Conservation (phyloP, 2,329 filamentous ascomycete species). For the Canariomyces notabilis region DNA sequence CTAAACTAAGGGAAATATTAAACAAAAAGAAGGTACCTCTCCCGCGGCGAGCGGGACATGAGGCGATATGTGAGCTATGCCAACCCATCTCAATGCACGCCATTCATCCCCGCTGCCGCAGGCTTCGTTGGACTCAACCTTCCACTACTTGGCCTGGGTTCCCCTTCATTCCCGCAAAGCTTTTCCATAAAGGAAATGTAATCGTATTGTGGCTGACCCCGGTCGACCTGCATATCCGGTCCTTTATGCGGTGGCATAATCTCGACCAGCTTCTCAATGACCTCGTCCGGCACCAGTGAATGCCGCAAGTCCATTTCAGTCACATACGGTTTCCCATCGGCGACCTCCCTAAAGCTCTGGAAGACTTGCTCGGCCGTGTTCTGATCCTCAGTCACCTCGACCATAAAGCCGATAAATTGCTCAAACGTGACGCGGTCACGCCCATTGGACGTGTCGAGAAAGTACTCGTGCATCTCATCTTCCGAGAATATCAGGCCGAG, state of each 20-base stretch:
- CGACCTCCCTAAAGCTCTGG: slow-evolving; percentile 95
- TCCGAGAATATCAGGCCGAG: slow-evolving; percentile 94
- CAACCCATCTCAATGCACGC: slow-evolving; percentile 8
- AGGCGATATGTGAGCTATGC: not conserved
- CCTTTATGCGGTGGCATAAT: slow-evolving; percentile 82
- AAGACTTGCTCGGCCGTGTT: slow-evolving; percentile 98
- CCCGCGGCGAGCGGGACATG: slow-evolving; percentile 3
- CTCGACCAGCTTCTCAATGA: slow-evolving; percentile 85
- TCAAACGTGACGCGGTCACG: slow-evolving; percentile 86
- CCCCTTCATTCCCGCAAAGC: slow-evolving; percentile 58
- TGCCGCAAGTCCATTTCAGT: slow-evolving; percentile 96
- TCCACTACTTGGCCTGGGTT: slow-evolving; percentile 29
- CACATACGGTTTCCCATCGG: slow-evolving; percentile 97
- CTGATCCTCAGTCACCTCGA: slow-evolving; percentile 96
- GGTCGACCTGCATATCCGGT: slow-evolving; percentile 79
- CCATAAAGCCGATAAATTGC: slow-evolving; percentile 99
- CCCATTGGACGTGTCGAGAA: slow-evolving; percentile 76
- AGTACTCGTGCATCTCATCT: slow-evolving; percentile 96
- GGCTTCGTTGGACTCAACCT: slow-evolving; percentile 32
- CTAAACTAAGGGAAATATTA: not conserved
- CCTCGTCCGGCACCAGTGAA: slow-evolving; percentile 90
- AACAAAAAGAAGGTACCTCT: slow-evolving; percentile 6
- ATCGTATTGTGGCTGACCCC: slow-evolving; percentile 82
- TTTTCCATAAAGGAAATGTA: slow-evolving; percentile 97
- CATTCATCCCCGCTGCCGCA: slow-evolving; percentile 5